Evolutionary conservation across 2,329 filamentous ascomycete species (phyloP).

Genomic region (Macrophomina phaseolina): DNA sequence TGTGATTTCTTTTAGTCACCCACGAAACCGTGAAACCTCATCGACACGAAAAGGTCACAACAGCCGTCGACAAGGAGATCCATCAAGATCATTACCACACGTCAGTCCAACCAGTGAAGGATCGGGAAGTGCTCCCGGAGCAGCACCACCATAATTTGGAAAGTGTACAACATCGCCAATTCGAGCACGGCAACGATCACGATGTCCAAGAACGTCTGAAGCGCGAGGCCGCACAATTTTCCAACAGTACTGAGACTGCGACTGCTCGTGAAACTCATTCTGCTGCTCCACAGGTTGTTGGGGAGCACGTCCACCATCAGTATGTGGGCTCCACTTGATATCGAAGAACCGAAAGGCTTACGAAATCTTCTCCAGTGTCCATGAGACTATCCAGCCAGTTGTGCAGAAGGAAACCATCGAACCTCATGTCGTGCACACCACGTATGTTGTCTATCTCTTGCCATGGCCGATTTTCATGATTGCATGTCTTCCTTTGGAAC

Average conservation of each 20-base stretch:
- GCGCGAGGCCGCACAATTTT: slow-evolving; percentile 55
- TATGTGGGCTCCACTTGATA: no score
- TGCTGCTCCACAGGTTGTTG: slow-evolving; percentile 57
- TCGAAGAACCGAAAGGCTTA: no score
- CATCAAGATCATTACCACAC: slow-evolving; percentile 77
- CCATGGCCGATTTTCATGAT: no score
- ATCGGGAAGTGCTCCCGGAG: slow-evolving; percentile 64
- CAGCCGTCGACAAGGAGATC: slow-evolving; percentile 70
- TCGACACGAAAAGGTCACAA: slow-evolving; percentile 66
- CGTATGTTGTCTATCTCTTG: slow-evolving; percentile 34
- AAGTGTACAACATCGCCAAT: slow-evolving; percentile 64
- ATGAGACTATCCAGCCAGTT: slow-evolving; percentile 73
- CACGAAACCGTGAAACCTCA: slow-evolving; percentile 66
- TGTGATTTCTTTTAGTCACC: slow-evolving; percentile 48
- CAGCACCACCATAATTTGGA: slow-evolving; percentile 65
- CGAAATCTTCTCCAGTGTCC: slow-evolving; percentile 46
- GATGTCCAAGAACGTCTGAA: slow-evolving; percentile 49
- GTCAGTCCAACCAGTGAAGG: slow-evolving; percentile 67
- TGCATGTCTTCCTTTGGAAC: no score
- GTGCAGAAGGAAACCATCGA: slow-evolving; percentile 73
- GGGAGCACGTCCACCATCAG: slow-evolving; percentile 69
- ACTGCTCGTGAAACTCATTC: slow-evolving; percentile 57
- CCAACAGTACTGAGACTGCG: slow-evolving; percentile 54
- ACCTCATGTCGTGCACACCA: slow-evolving; percentile 72
- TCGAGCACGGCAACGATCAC: slow-evolving; percentile 64